phyloP scores from a whole-genome alignment of 768 basidiomycete genomes.

The Naganishia onofrii region DNA sequence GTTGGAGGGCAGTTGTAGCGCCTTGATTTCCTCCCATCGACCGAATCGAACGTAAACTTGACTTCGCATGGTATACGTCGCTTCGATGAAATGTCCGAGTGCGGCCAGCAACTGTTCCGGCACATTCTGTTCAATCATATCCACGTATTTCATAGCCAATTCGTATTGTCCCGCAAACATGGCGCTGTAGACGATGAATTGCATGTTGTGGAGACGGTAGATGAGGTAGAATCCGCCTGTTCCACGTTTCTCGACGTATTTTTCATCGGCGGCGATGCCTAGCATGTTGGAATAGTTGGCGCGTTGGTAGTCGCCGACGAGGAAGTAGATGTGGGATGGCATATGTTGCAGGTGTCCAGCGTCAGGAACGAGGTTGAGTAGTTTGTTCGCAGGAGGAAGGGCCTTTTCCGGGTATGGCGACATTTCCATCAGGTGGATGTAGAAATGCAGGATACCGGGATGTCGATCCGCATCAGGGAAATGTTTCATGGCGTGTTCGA shows the following conservation, averaged over 20 bases:
- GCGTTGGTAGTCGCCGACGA: constrained; percentile 45
- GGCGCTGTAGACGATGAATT: constrained; percentile 41
- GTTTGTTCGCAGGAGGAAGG: constrained; percentile 35
- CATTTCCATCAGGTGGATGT: constrained; percentile 44
- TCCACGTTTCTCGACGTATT: constrained; percentile 31
- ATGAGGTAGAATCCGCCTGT: constrained; percentile 36
- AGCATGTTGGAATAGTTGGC: constrained; percentile 38
- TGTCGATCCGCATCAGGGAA: constrained; percentile 32
- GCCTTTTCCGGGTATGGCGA: constrained; percentile 41
- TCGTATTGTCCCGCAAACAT: constrained; percentile 42
- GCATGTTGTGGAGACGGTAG: constrained; percentile 41
- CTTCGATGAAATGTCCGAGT: constrained; percentile 25
- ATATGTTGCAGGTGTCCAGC: constrained; percentile 44
- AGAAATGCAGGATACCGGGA: constrained; percentile 42
- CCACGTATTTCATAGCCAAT: constrained; percentile 34
- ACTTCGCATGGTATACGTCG: constrained; percentile 26
- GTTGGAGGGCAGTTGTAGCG: constrained; percentile 28
- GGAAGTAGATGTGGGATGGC: constrained; percentile 45
- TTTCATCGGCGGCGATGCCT: constrained; percentile 38
- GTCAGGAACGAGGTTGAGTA: constrained; percentile 40
- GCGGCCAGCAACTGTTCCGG: constrained; percentile 22
- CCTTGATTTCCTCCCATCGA: constrained; percentile 40
- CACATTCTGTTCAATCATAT: constrained; percentile 35
- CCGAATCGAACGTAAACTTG: constrained; percentile 46
- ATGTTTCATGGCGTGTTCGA: constrained; percentile 34